Percentiles rank a stretch among this genome's conserved stretches.
phyloP scores from a whole-genome alignment of 805 yeast genomes.

The Cyberlindnera amylophila region DNA sequence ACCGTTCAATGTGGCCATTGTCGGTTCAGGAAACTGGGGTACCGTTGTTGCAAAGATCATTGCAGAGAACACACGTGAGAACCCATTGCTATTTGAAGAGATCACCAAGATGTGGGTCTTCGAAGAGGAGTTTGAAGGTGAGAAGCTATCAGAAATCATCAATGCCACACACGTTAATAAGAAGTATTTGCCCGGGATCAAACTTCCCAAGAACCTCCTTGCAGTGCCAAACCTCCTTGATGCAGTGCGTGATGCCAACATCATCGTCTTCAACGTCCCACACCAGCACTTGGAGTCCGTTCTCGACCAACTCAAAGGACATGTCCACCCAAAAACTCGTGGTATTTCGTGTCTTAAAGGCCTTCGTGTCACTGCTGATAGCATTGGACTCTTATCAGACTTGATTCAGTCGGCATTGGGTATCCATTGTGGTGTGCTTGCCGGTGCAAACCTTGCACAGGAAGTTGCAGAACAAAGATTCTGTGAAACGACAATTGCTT shows the following conservation, averaged over 20 bases:
- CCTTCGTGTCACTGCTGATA: constrained; percentile 74
- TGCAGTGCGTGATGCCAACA: constrained; percentile 73
- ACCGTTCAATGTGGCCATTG: constrained; percentile 58
- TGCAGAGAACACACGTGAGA: constrained; percentile 75
- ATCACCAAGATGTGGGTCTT: constrained; percentile 93
- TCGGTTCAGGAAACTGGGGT: constrained; percentile 99
- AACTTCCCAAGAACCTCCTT: constrained; percentile 71
- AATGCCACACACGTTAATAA: constrained; percentile 87
- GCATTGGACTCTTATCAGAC: constrained; percentile 75
- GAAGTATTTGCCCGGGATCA: constrained; percentile 80
- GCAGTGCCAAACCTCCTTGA: constrained; percentile 80
- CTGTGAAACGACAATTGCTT: constrained; percentile 97
- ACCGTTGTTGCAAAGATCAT: constrained; percentile 93
- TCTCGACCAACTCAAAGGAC: constrained; percentile 67
- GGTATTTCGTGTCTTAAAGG: constrained; percentile 96
- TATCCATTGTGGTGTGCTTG: constrained; percentile 87
- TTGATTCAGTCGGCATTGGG: constrained; percentile 73
- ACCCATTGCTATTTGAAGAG: constrained; percentile 63
- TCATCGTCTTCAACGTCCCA: constrained; percentile 88
- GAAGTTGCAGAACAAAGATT: constrained; percentile 92
- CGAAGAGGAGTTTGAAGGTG: constrained; percentile 72
- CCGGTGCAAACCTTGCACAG: constrained; percentile 94
- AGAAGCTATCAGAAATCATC: constrained; percentile 80
- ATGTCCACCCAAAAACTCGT: constrained; percentile 62
- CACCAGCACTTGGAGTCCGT: constrained; percentile 86